phyloP scores from a whole-genome alignment of 2,329 filamentous ascomycete species.

The Emericellopsis cladophorae region DNA sequence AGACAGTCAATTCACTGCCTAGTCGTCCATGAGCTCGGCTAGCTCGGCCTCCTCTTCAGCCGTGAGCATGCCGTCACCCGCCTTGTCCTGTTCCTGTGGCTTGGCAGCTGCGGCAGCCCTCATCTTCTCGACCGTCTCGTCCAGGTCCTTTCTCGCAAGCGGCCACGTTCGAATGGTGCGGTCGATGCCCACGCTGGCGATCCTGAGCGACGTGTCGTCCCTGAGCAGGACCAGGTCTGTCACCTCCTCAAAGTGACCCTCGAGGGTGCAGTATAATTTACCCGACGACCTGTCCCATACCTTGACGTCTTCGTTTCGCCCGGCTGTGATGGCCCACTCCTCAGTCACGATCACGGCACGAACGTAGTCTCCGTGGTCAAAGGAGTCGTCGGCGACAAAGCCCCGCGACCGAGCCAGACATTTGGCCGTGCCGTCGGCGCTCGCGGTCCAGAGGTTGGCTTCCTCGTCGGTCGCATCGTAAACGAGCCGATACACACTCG shows the following conservation, averaged over 20 bases:
- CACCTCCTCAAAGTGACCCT: slow-evolving; percentile 88
- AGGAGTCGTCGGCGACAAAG: slow-evolving; percentile 60
- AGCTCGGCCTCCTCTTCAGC: slow-evolving; percentile 88
- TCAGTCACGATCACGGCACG: slow-evolving; percentile 66
- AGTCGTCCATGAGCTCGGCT: slow-evolving; percentile 77
- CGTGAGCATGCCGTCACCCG: slow-evolving; percentile 48
- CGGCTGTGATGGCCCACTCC: slow-evolving; percentile 74
- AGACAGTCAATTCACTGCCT: slow-evolving; percentile 4
- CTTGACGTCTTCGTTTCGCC: slow-evolving; percentile 81
- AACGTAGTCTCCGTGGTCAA: slow-evolving; percentile 82
- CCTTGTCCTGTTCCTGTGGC: slow-evolving; percentile 35
- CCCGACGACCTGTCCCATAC: slow-evolving; percentile 73
- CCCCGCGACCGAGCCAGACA: slow-evolving; percentile 57
- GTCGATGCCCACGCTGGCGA: slow-evolving; percentile 83
- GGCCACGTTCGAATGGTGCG: slow-evolving; percentile 80
- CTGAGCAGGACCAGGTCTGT: slow-evolving; percentile 60
- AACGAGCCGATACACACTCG: slow-evolving; percentile 69
- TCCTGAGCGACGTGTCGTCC: slow-evolving; percentile 11
- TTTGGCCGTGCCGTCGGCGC: slow-evolving; percentile 78
- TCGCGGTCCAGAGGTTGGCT: slow-evolving; percentile 82
- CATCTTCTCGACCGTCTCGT: slow-evolving; percentile 32
- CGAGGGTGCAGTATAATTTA: slow-evolving; percentile 58
- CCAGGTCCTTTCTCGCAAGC: slow-evolving; percentile 47
- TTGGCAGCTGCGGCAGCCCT: slow-evolving; percentile 36
- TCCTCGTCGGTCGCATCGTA: slow-evolving; percentile 53